phyloP scores from a whole-genome alignment of 2,329 filamentous ascomycete species.

The Monosporascus sp. region DNA sequence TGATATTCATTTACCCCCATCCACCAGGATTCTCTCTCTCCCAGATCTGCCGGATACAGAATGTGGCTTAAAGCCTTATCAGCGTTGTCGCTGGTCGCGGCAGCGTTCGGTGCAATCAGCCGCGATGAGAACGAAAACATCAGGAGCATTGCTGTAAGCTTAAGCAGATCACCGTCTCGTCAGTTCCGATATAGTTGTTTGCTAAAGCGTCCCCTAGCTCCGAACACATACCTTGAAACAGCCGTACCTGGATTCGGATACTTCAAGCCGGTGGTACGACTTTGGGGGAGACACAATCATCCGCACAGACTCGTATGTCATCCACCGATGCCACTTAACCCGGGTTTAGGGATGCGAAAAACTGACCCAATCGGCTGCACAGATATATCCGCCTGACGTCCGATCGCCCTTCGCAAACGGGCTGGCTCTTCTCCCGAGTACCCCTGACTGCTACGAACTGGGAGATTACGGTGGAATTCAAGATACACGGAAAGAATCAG shows the following conservation, averaged over 20 bases:
- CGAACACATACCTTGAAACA: constrained; percentile 82
- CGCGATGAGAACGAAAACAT: constrained; percentile 47
- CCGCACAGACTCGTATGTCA: constrained; percentile 60
- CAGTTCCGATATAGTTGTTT: not conserved
- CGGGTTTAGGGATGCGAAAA: not conserved
- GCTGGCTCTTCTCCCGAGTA: constrained; percentile 91
- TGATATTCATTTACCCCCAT: constrained; percentile 6
- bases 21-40: constrained; percentile 8
- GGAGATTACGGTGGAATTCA: constrained; percentile 96
- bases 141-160: constrained; percentile 61
- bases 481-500: constrained; percentile 81
- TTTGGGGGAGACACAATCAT: constrained; percentile 95
- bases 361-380: constrained; percentile 19
- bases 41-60: constrained; percentile 7
- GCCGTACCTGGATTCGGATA: constrained; percentile 96
- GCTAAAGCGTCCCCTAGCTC: constrained; percentile 48
- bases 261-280: constrained; percentile 98
- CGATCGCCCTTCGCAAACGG: constrained; percentile 83
- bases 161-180: constrained; percentile 3
- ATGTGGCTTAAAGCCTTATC: constrained; percentile 27
- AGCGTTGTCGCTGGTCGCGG: constrained; percentile 30
- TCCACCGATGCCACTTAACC: constrained; percentile 1
- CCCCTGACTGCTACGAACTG: constrained; percentile 97
- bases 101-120: constrained; percentile 34
- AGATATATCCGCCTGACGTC: constrained; percentile 91